These are phyloP conservation scores for Beta corolliflora DNA, from an alignment of 179 eudicot species.

Conservation along the genomic window DNA sequence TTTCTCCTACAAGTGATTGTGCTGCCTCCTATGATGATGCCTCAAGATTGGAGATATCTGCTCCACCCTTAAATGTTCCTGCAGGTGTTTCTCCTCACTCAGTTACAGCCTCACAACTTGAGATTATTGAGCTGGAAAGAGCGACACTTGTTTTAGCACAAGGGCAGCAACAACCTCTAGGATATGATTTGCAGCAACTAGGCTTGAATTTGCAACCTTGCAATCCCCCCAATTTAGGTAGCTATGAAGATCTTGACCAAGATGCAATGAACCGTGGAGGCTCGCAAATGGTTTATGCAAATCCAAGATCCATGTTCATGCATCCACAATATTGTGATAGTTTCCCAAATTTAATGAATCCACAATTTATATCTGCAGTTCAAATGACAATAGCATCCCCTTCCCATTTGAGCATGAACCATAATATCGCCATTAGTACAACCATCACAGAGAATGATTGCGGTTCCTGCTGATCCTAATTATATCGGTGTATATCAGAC, in stretches of 20 bases:
- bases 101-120: conserved; percentile 33
- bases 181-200: conserved; percentile 43
- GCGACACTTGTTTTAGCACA: conserved; percentile 39
- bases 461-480: too few relatives aligned
- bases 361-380: conserved; percentile 51
- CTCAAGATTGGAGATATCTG: conserved; percentile 42
- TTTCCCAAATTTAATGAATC: conserved; percentile 43
- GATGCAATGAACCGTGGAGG: conserved; percentile 50
- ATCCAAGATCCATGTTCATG: conserved; percentile 53
- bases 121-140: conserved; percentile 48
- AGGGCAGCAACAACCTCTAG: conserved; percentile 40
- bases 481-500: too few relatives aligned
- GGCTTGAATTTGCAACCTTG: conserved; percentile 45
- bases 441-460: too few relatives aligned
- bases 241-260: conserved; percentile 60
- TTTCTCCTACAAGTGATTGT: conserved; percentile 52
- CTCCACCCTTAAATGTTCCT: conserved; percentile 40
- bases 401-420: conserved; percentile 55
- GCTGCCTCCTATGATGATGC: conserved; percentile 42
- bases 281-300: conserved; percentile 59
- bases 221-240: conserved; percentile 50
- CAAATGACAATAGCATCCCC: conserved; percentile 64
- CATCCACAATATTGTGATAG: conserved; percentile 53
- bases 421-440: not conserved
- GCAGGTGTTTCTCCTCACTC: conserved; percentile 33